phyloP scores from a whole-genome alignment of 495 filamentous ascomycete genomes.

The Hyaloscypha hepaticicola region DNA sequence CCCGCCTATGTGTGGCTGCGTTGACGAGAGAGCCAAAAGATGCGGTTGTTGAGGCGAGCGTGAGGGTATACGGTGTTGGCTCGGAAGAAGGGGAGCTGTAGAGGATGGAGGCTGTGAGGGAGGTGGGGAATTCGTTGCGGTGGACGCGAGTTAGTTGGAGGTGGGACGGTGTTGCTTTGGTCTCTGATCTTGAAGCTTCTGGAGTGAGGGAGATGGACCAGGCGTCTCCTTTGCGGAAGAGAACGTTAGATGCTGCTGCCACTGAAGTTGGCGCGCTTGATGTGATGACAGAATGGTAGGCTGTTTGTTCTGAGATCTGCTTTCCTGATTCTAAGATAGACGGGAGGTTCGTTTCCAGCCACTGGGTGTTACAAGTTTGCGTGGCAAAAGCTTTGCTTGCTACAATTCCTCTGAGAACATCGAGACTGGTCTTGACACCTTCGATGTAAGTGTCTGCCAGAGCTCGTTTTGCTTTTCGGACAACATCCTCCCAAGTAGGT shows the following conservation, averaged over 20 bases:
- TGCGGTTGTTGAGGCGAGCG: constrained; percentile 48
- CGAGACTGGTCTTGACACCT: constrained; percentile 57
- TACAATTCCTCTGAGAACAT: constrained; percentile 53
- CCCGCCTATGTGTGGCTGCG: constrained; percentile 47
- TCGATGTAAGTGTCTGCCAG: constrained; percentile 51
- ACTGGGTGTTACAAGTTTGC: constrained; percentile 53
- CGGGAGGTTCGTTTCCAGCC: constrained; percentile 52
- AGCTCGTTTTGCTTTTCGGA: constrained; percentile 52
- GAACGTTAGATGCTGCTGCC: constrained; percentile 34
- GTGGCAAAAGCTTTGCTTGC: constrained; percentile 45
- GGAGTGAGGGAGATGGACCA: constrained; percentile 53
- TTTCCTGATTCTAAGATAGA: constrained; percentile 39
- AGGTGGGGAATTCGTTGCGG: constrained; percentile 57
- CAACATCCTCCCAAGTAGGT: constrained; percentile 47
- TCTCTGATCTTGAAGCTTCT: constrained; percentile 14
- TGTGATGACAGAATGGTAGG: not conserved
- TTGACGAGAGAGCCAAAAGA: constrained; percentile 47
- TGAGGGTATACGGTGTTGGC: constrained; percentile 42
- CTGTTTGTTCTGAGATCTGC: constrained; percentile 23
- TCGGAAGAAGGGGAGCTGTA: constrained; percentile 47
- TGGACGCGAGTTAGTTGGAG: constrained; percentile 52
- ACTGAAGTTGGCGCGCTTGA: not conserved
- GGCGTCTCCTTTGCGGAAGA: constrained; percentile 56
- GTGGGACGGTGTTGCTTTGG: constrained; percentile 36
- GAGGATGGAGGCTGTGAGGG: constrained; percentile 52